These are phyloP conservation scores for Mycena sanguinolenta DNA, from an alignment of 768 basidiomycete genomes.

Conservation along the genomic window DNA sequence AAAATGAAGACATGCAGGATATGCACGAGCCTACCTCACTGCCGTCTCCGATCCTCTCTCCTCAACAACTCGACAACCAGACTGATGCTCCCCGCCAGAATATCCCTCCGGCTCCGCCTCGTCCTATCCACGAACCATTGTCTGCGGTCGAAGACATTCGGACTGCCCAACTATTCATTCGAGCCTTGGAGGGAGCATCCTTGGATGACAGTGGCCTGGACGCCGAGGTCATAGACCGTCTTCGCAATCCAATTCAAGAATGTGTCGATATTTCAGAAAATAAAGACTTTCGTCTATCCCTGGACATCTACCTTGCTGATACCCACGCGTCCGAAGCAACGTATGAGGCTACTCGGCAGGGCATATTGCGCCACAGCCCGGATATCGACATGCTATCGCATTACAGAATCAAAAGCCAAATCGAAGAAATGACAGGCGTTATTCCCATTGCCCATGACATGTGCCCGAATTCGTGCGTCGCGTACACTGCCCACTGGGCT, in stretches of 20 bases:
- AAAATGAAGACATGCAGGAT: too few relatives aligned
- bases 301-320: conserved; percentile 41
- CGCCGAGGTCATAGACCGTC: too few relatives aligned
- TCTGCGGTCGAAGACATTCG: too few relatives aligned
- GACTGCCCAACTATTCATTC: too few relatives aligned
- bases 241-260: too few relatives aligned
- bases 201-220: too few relatives aligned
- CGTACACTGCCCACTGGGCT: not conserved
- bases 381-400: not conserved
- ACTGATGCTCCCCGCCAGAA: not conserved
- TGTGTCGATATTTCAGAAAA: too few relatives aligned
- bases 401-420: not conserved
- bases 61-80: not conserved
- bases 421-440: not conserved
- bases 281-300: conserved; percentile 31
- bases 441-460: not conserved
- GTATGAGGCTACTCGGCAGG: not conserved
- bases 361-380: not conserved
- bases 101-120: not conserved
- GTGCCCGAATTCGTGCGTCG: not conserved
- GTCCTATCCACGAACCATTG: not conserved
- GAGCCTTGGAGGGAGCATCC: too few relatives aligned
- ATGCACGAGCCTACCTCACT: not conserved
- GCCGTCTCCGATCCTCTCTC: not conserved
- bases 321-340: not conserved